Percentiles rank a stretch among this genome's conserved stretches.
Evolutionary conservation across 805 yeast species (phyloP).

Genomic region (Vanderwaltozyma yarrowii): DNA sequence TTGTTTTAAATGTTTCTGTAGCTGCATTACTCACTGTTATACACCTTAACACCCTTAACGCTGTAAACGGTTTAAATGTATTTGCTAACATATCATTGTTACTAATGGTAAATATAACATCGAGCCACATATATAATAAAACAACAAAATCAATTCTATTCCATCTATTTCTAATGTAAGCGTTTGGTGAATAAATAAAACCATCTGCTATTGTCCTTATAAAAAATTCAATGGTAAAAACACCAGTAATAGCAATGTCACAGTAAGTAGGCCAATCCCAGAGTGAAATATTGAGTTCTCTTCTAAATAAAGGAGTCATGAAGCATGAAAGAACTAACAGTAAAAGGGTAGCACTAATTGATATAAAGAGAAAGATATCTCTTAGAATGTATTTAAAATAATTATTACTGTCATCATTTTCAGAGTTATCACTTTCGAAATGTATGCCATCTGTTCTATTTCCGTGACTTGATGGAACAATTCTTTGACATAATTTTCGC

Average conservation of each 20-base stretch:
- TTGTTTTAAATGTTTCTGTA: not conserved
- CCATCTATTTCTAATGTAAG: slow-evolving; percentile 1
- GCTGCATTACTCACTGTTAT: not conserved
- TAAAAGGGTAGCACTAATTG: not conserved
- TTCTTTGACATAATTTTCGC: not conserved
- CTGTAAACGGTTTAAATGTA: not conserved
- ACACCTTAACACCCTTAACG: not conserved
- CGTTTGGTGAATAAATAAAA: slow-evolving; percentile 1
- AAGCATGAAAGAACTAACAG: not conserved
- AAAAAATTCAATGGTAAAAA: not conserved
- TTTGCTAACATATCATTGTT: not conserved
- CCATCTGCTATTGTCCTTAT: slow-evolving; percentile 2
- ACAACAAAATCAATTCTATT: slow-evolving; percentile 1
- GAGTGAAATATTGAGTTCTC: not conserved
- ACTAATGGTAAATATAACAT: not conserved
- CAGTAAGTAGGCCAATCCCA: not conserved
- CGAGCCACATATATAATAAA: not conserved
- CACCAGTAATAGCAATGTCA: not conserved
- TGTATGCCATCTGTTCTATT: not conserved
- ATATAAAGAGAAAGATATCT: not conserved
- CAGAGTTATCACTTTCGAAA: too few species aligned
- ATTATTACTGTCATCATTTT: too few species aligned
- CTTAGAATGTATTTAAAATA: not conserved
- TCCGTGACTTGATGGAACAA: not conserved
- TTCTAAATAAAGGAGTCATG: not conserved